These are phyloP conservation scores for Calonectria naviculata DNA, from an alignment of 2,329 filamentous ascomycete species.

Conservation along the genomic window DNA sequence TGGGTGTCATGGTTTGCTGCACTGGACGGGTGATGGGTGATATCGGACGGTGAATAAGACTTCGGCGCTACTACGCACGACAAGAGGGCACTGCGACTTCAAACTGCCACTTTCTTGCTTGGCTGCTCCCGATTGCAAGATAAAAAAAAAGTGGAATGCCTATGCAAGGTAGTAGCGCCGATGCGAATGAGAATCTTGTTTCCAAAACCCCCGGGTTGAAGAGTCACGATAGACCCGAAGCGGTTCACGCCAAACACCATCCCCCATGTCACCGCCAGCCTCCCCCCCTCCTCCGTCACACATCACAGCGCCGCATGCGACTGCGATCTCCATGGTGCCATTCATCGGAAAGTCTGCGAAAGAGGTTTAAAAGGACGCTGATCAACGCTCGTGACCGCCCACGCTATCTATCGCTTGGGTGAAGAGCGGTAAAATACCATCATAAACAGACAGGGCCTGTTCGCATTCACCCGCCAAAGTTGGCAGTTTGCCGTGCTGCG, in stretches of 20 bases:
- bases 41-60: slow-evolving; percentile 16
- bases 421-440: slow-evolving; percentile 4
- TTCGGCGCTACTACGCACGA: background rate
- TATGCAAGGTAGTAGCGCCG: slow-evolving; percentile 7
- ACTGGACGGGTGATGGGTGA: background rate
- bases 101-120: background rate
- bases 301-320: slow-evolving; percentile 7
- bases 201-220: background rate
- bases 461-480: background rate
- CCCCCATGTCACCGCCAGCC: background rate
- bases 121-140: background rate
- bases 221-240: background rate
- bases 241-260: slow-evolving; percentile 3
- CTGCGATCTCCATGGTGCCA: background rate
- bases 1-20: background rate
- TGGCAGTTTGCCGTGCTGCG: background rate
- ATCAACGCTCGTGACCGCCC: background rate
- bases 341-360: background rate
- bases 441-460: too few species aligned
- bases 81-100: background rate
- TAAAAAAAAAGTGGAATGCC: background rate
- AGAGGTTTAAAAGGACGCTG: background rate
- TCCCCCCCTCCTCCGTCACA: background rate
- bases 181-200: slow-evolving; percentile 8
- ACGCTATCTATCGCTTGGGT: background rate